Percentiles rank a stretch among this genome's conserved stretches.
phyloP scores from a whole-genome alignment of 306 rosid genomes.

The Acacia acuminata region DNA sequence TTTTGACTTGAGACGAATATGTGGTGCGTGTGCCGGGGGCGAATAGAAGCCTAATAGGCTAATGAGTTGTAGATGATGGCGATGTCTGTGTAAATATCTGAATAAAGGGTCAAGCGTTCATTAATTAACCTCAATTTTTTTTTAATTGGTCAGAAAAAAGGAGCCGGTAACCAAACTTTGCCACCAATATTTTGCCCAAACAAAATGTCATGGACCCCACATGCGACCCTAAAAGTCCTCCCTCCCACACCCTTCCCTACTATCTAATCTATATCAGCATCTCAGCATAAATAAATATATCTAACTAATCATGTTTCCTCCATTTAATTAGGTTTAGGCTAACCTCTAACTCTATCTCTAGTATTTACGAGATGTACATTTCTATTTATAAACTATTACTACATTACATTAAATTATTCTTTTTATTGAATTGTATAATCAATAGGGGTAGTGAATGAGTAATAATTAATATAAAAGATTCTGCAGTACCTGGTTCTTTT shows the following conservation, averaged over 20 bases:
- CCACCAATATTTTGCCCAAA: constrained; percentile 61
- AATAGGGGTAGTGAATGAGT: too few species aligned
- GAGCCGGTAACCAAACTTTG: constrained; percentile 91
- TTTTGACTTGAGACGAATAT: constrained; percentile 44
- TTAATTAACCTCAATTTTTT: not conserved
- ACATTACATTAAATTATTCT: too few species aligned
- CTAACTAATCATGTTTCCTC: not conserved
- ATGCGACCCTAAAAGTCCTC: constrained; percentile 46
- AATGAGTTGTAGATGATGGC: not conserved
- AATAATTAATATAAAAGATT: too few species aligned
- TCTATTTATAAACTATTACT: not conserved
- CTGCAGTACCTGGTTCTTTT: too few species aligned
- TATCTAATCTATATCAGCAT: not conserved
- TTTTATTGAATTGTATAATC: too few species aligned
- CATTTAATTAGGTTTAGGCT: not conserved
- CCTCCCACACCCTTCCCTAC: constrained; percentile 33
- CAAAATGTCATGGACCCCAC: constrained; percentile 53
- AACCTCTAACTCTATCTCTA: not conserved
- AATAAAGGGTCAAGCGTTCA: constrained; percentile 29
- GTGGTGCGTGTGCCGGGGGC: constrained; percentile 42
- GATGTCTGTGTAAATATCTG: constrained; percentile 30
- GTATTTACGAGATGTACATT: not conserved
- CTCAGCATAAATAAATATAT: not conserved
- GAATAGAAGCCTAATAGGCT: constrained; percentile 8
- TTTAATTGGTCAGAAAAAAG: constrained; percentile 64